Base-by-base conservation (phyloP, 345 rosid genomes). In the Pistacia vera region DNA sequence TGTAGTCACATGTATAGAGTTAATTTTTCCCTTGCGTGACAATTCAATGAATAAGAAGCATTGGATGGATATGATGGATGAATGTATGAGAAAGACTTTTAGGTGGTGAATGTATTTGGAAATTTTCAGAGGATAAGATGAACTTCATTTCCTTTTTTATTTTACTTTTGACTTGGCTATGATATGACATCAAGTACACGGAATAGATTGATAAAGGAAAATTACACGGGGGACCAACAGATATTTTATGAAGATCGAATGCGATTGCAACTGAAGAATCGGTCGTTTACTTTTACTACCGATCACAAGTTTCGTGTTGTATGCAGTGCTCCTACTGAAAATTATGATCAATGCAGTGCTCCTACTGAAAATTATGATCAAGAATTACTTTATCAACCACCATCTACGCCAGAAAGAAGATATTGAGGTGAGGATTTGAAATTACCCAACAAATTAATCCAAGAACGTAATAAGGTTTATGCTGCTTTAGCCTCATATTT, bases 1-100 rank as follows among this genome's bases (percentile, higher is more conserved):
- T 46, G 72, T 64, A 48, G 56, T 73, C 75, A 36, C 81, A 73
- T 84, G 87, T 81, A 82, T 86, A 81, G 93, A 90, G 86, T 82
- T 69, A 16, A 3, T 14, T 44, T 79, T 82, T 70, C 18, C 73
- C 66, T 68, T 62, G 79, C 75, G 85, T 78, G 85, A 79, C 60
- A 28, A 57, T 33, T 75, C 58, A 25, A 65, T 66, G 70, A 87
- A 87, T 86, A 85, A 86, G 84, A 74, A 81, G 84, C 77, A 84
- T 79, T 82, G 73, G 68, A 25, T 64, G 44, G 58, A 63, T 60
- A 64, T 71, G 66, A 25, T 68, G 33, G 59, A 63, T 60, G 64
- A 62, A 68, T 74, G 72, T 46, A 20, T 77, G 75, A 71, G 59
- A 68, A 72, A 76, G 70, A 79, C 78, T 33, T 75, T 3, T 22